Conservation (phyloP, 805 yeast genomes). For the Teunomyces lycoperdinae region DNA sequence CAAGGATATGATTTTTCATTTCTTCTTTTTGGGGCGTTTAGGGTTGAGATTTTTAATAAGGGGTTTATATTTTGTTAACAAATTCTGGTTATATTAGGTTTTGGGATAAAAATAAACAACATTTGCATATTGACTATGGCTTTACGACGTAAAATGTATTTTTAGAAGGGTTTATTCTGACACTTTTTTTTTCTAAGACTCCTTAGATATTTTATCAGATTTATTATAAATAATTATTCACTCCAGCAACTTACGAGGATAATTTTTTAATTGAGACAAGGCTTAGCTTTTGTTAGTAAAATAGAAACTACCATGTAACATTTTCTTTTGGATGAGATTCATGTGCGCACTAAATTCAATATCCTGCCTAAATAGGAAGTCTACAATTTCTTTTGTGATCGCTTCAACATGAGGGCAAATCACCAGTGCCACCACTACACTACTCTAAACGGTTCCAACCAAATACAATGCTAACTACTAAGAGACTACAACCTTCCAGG, state of each 20-base stretch:
- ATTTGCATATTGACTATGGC: not conserved
- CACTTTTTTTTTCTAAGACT: not conserved
- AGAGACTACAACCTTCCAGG: slow-evolving; percentile 3
- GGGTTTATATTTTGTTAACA: not conserved
- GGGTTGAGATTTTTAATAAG: too few relatives aligned
- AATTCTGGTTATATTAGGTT: not conserved
- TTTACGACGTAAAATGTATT: not conserved
- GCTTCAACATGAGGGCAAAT: slow-evolving; percentile 9
- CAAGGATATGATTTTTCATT: not conserved
- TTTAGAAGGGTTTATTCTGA: not conserved
- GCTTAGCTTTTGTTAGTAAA: not conserved
- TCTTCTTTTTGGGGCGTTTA: too few relatives aligned
- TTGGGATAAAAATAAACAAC: not conserved
- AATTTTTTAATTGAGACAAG: not conserved
- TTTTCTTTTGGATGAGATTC: too few relatives aligned
- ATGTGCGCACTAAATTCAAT: not conserved
- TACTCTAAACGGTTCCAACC: not conserved
- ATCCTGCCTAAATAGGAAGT: slow-evolving; percentile 10
- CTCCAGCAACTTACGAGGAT: not conserved
- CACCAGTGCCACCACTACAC: not conserved
- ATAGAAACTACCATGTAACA: too few relatives aligned
- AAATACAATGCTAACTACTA: not conserved
- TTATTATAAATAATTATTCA: not conserved
- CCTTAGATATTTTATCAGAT: not conserved
- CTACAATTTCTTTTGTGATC: slow-evolving; percentile 5